phyloP scores from a whole-genome alignment of 345 rosid genomes.

The Eucalyptus cladocalyx region DNA sequence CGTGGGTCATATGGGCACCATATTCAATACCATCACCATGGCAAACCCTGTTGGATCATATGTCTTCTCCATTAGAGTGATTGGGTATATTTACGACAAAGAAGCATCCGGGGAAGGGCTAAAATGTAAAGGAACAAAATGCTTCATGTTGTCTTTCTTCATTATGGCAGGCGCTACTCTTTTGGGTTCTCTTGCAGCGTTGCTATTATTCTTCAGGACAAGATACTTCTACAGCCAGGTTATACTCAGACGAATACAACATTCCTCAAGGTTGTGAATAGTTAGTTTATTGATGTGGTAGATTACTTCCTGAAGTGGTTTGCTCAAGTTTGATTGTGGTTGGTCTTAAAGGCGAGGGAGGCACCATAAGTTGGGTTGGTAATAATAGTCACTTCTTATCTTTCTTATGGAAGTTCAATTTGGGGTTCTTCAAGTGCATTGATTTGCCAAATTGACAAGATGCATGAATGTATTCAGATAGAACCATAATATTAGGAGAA shows the following conservation, averaged over 20 bases:
- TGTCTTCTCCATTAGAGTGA: constrained; percentile 33
- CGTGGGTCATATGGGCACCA: constrained; percentile 33
- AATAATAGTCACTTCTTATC: not conserved
- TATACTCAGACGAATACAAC: constrained; percentile 9
- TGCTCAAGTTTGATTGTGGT: not conserved
- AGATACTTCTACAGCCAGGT: constrained; percentile 13
- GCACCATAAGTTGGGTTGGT: not conserved
- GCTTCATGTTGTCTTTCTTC: constrained; percentile 33
- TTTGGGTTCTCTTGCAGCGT: constrained; percentile 25
- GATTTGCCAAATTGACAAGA: not conserved
- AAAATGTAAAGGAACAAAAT: constrained; percentile 23
- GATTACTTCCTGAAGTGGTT: not conserved
- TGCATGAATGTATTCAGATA: not conserved
- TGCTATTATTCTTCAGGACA: constrained; percentile 24
- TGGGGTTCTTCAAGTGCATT: not conserved
- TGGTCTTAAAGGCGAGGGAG: not conserved
- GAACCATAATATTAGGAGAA: not conserved
- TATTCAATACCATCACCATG: constrained; percentile 37
- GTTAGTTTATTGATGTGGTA: not conserved
- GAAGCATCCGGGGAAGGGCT: constrained; percentile 17
- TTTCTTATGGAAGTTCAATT: not conserved
- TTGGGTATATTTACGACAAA: constrained; percentile 35
- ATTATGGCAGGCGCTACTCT: constrained; percentile 30
- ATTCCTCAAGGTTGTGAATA: not conserved
- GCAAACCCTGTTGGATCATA: constrained; percentile 47